Evolutionary conservation across 2,329 filamentous ascomycete genomes (phyloP).

Genomic region (Diaporthe helianthi): DNA sequence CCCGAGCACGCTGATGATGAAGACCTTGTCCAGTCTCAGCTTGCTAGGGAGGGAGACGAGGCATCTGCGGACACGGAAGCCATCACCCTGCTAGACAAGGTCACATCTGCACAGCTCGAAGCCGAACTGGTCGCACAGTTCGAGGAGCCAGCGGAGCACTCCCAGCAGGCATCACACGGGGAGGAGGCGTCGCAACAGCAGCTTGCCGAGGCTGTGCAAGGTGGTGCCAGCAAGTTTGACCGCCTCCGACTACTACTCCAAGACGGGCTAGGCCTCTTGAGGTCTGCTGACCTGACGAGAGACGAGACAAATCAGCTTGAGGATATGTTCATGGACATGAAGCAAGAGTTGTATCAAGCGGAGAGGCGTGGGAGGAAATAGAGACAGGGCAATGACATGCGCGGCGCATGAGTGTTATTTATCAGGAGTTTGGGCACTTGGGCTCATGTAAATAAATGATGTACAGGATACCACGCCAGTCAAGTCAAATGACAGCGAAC

Average conservation of each 20-base stretch:
- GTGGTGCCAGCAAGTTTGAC: constrained; percentile 44
- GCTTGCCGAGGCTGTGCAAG: neutral
- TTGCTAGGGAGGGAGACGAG: constrained; percentile 30
- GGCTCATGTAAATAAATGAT: constrained; percentile 17
- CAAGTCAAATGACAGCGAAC: constrained; percentile 1
- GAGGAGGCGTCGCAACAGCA: neutral
- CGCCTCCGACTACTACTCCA: constrained; percentile 62
- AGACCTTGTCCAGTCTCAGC: constrained; percentile 33
- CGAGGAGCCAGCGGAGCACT: constrained; percentile 17
- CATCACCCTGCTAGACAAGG: neutral
- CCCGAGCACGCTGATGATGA: constrained; percentile 29
- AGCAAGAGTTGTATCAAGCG: constrained; percentile 75
- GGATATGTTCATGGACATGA: constrained; percentile 80
- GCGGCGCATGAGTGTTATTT: constrained; percentile 10
- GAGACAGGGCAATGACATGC: neutral
- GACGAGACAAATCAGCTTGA: constrained; percentile 75
- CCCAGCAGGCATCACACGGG: neutral
- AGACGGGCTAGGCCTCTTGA: constrained; percentile 65
- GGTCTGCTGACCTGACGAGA: constrained; percentile 64
- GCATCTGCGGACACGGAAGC: constrained; percentile 21
- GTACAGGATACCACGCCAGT: constrained; percentile 16
- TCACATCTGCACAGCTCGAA: constrained; percentile 1
- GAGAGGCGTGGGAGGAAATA: constrained; percentile 61
- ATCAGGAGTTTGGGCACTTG: constrained; percentile 26
- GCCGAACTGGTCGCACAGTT: constrained; percentile 16